phyloP scores from a whole-genome alignment of 2,329 filamentous ascomycete genomes.

The Claviceps monticola region DNA sequence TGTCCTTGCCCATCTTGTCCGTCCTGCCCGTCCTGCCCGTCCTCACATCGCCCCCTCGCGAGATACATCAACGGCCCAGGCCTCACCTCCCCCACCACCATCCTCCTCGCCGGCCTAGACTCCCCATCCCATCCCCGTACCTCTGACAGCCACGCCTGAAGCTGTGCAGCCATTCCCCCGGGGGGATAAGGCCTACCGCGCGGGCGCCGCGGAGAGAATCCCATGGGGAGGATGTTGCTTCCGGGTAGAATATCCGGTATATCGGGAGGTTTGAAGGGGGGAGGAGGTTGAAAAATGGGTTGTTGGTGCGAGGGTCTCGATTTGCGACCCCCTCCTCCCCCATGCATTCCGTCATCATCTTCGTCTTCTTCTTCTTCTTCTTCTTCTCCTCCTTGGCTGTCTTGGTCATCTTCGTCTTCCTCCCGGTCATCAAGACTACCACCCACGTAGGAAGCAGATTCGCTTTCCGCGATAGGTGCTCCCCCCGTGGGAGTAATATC shows the following conservation, averaged over 20 bases:
- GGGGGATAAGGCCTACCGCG: constrained; percentile 21
- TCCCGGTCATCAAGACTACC: background rate
- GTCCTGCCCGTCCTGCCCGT: background rate
- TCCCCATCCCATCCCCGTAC: constrained; percentile 21
- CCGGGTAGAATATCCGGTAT: constrained; percentile 4
- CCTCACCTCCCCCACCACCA: constrained; percentile 18
- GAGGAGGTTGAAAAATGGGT: constrained; percentile 24
- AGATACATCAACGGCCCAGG: constrained; percentile 23
- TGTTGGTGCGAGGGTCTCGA: constrained; percentile 11
- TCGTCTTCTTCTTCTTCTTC: background rate
- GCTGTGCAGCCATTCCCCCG: constrained; percentile 23
- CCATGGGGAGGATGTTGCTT: constrained; percentile 12
- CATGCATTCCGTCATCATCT: background rate
- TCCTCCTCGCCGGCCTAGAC: constrained; percentile 6
- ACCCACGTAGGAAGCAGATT: no score
- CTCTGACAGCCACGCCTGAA: constrained; percentile 28
- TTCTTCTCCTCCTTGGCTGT: background rate
- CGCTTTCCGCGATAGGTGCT: no score
- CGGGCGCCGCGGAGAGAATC: constrained; percentile 24
- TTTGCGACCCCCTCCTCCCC: background rate
- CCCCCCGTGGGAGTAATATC: no score
- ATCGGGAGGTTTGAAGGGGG: constrained; percentile 24
- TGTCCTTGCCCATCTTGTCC: background rate
- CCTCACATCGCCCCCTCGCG: constrained; percentile 11
- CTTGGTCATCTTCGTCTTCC: background rate